Conservation (phyloP, 2,329 filamentous ascomycete species). For the Fusarium ramigenum region DNA sequence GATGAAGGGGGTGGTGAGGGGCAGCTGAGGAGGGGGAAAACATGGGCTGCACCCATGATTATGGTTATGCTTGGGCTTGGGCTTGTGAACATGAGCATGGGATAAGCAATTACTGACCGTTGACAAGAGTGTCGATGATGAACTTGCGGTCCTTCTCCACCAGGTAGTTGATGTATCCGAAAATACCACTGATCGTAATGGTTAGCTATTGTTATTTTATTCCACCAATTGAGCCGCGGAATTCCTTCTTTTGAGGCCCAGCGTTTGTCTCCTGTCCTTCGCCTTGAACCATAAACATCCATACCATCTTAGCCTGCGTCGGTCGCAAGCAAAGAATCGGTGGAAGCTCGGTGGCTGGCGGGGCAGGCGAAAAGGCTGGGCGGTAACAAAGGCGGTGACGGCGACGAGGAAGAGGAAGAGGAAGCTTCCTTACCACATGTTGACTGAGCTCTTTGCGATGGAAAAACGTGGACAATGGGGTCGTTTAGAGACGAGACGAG, state of each 20-base stretch:
- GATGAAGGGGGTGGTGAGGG: slow-evolving; percentile 31
- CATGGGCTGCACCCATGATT: neutral
- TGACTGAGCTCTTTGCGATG: slow-evolving; percentile 37
- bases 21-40: slow-evolving; percentile 29
- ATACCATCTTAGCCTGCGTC: slow-evolving; percentile 16
- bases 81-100: slow-evolving; percentile 10
- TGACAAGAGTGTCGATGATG: slow-evolving; percentile 95
- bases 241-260: slow-evolving; percentile 11
- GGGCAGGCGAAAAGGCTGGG: neutral
- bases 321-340: slow-evolving; percentile 31
- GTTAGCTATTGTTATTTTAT: slow-evolving; percentile 39
- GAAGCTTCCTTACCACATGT: slow-evolving; percentile 43
- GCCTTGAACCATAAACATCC: slow-evolving; percentile 14
- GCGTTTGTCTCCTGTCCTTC: neutral
- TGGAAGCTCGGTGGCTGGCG: slow-evolving; percentile 18
- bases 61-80: neutral
- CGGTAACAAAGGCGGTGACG: slow-evolving; percentile 34
- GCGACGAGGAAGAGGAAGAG: slow-evolving; percentile 17
- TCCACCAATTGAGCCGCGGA: slow-evolving; percentile 30
- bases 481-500: neutral
- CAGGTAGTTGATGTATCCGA: slow-evolving; percentile 99
- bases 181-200: slow-evolving; percentile 76
- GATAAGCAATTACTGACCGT: slow-evolving; percentile 70
- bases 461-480: slow-evolving; percentile 25
- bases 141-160: slow-evolving; percentile 98